Conservation (phyloP, 2,329 filamentous ascomycete species). For the Trichoderma koningiopsis region DNA sequence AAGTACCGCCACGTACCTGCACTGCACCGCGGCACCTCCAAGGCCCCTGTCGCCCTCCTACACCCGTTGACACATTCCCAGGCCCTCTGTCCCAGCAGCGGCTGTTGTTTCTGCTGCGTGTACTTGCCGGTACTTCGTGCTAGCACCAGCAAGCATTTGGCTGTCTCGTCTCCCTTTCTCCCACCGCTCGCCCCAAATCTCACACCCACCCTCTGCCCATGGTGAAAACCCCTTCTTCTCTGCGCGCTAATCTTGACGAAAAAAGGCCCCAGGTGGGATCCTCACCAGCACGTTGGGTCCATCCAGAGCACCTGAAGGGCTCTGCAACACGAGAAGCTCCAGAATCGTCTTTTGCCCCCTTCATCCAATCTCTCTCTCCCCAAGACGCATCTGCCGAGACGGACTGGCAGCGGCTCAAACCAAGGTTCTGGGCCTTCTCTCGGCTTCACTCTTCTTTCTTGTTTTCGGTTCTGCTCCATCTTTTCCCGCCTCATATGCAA, state of each 20-base stretch:
- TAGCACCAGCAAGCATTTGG: background rate
- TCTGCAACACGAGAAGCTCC: constrained; percentile 22
- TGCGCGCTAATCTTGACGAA: constrained; percentile 24
- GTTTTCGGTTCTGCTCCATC: background rate
- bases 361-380: constrained; percentile 12
- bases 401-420: background rate
- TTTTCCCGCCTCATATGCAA: constrained; percentile 4
- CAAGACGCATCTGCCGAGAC: background rate
- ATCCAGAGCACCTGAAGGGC: background rate
- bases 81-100: background rate
- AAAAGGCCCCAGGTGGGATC: constrained; percentile 14
- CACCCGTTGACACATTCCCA: constrained; percentile 2
- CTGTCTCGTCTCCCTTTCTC: background rate
- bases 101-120: background rate
- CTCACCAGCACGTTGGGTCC: constrained; percentile 3
- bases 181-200: constrained; percentile 8
- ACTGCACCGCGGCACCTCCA: background rate
- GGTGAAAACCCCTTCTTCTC: constrained; percentile 7
- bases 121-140: background rate
- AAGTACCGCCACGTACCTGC: background rate
- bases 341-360: constrained; percentile 11
- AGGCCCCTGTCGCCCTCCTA: constrained; percentile 16
- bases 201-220: constrained; percentile 6
- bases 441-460: background rate
- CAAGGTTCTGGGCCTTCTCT: constrained; percentile 3